These are phyloP conservation scores for Coelastrella sp. DNA, from an alignment of 139 green algal species.

Conservation along the genomic window DNA sequence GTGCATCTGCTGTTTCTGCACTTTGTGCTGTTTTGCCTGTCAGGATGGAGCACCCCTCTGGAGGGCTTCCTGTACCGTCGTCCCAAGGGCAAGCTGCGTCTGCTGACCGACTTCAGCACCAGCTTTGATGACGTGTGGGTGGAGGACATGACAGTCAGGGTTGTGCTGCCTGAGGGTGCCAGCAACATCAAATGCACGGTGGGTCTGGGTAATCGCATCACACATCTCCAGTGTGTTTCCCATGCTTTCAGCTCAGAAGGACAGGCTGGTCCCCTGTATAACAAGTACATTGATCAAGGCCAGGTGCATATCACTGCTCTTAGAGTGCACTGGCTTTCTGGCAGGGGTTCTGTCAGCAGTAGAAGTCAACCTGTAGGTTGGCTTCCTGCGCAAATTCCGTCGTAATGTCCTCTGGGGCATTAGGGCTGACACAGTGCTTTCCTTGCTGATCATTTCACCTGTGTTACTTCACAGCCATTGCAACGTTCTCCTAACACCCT, in stretches of 20 bases:
- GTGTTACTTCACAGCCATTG: neutral
- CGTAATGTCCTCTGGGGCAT: too few relatives aligned
- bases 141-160: constrained; percentile 51
- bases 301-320: too few relatives aligned
- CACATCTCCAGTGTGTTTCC: too few relatives aligned
- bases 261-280: too few relatives aligned
- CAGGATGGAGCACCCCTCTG: constrained; percentile 85
- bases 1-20: neutral
- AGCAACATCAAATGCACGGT: constrained; percentile 53
- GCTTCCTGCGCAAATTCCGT: too few relatives aligned
- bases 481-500: neutral
- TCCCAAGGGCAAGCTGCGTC: constrained; percentile 43
- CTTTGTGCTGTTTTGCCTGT: constrained; percentile 38
- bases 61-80: constrained; percentile 45
- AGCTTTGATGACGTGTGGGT: constrained; percentile 62
- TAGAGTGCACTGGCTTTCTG: too few relatives aligned
- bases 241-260: too few relatives aligned
- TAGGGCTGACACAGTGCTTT: neutral
- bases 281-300: neutral
- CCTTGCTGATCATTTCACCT: neutral
- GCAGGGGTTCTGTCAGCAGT: too few relatives aligned
- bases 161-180: constrained; percentile 88
- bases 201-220: neutral
- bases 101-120: constrained; percentile 57
- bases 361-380: too few relatives aligned